These are phyloP conservation scores for Micractinium sp. DNA, from an alignment of 139 green algal species.

Conservation along the genomic window DNA sequence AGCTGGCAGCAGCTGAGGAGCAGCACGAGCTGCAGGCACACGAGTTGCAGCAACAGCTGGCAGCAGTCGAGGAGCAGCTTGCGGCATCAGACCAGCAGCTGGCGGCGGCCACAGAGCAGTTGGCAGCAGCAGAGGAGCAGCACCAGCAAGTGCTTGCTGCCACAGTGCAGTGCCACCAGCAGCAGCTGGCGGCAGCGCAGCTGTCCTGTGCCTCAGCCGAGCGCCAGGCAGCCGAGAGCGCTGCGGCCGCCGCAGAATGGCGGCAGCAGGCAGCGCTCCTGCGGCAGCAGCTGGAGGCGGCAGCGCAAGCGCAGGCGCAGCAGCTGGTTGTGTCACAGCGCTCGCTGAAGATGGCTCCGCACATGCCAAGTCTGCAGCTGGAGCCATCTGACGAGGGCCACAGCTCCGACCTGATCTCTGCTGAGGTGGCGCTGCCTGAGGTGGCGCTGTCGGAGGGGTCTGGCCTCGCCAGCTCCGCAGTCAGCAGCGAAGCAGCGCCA, in stretches of 20 bases:
- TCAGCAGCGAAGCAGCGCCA: no score
- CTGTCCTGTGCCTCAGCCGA: background rate
- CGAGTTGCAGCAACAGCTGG: background rate
- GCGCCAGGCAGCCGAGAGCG: background rate
- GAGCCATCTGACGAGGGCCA: background rate
- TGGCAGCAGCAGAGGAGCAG: background rate
- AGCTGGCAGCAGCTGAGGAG: background rate
- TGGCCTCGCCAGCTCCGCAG: no score
- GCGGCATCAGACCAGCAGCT: background rate
- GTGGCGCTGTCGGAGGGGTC: no score
- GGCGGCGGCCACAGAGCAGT: background rate
- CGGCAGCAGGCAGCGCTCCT: conserved; percentile 30
- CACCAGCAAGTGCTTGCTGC: background rate
- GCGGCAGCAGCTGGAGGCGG: conserved; percentile 16
- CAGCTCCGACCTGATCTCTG: background rate
- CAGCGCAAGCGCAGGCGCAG: background rate
- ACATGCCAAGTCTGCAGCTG: background rate
- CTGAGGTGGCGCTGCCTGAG: background rate
- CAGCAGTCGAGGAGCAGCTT: background rate
- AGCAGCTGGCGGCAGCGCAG: background rate
- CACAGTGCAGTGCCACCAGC: background rate
- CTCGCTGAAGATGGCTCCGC: background rate
- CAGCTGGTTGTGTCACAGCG: background rate
- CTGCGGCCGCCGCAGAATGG: conserved; percentile 3
- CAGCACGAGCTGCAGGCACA: background rate